Conservation (phyloP, 441 rosid genomes). For the Aquilaria agallochum region DNA sequence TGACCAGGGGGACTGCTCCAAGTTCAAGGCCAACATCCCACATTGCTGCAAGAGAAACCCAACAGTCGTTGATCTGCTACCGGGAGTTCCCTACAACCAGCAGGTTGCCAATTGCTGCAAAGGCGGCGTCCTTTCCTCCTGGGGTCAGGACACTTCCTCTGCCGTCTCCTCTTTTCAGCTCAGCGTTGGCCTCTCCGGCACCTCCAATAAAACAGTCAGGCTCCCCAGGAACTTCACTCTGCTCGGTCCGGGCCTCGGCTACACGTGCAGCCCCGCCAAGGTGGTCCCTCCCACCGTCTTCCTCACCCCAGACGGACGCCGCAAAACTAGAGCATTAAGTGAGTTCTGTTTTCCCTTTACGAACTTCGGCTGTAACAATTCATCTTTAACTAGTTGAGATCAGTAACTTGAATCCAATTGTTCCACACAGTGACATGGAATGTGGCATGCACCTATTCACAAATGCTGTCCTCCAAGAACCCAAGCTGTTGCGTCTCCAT, state of each 20-base stretch:
- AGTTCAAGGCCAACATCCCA: conserved; percentile 42
- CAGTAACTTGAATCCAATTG: no score
- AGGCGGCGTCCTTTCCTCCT: conserved; percentile 41
- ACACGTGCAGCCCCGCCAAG: conserved; percentile 46
- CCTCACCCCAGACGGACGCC: conserved; percentile 30
- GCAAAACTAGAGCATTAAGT: conserved; percentile 48
- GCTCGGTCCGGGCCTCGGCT: conserved; percentile 47
- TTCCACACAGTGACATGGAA: conserved; percentile 45
- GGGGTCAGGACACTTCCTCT: conserved; percentile 45
- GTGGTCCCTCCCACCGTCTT: conserved; percentile 28
- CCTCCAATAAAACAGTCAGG: conserved; percentile 43
- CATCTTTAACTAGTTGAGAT: no score
- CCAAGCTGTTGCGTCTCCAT: conserved; percentile 54
- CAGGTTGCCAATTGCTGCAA: conserved; percentile 55
- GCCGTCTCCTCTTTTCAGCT: conserved; percentile 47
- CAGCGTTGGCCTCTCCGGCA: conserved; percentile 43
- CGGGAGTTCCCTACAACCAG: conserved; percentile 50
- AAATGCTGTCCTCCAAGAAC: conserved; percentile 29
- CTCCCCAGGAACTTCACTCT: conserved; percentile 51
- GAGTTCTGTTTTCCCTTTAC: conserved; percentile 13
- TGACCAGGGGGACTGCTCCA: conserved; percentile 59
- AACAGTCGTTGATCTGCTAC: conserved; percentile 48
- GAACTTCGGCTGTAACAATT: no score
- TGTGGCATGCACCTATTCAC: conserved; percentile 49
- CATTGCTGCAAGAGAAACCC: conserved; percentile 45